These are phyloP conservation scores for Backusella parvicylindrica DNA, from an alignment of 192 early-diverging fungal species.

Conservation along the genomic window DNA sequence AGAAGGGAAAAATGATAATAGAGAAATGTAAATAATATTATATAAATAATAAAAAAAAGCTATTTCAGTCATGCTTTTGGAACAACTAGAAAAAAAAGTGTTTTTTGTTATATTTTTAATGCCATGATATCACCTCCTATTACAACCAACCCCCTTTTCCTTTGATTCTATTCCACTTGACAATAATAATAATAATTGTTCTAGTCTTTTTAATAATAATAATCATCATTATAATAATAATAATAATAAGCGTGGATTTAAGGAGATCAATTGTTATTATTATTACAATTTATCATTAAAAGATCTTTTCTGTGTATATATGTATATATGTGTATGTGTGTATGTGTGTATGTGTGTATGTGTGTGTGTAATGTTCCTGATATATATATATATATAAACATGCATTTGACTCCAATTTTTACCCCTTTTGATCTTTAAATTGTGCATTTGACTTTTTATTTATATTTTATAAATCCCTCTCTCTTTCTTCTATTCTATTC, in stretches of 20 bases:
- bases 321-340: background rate
- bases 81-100: background rate
- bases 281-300: background rate
- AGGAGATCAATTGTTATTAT: background rate
- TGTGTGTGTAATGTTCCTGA: background rate
- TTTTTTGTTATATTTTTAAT: background rate
- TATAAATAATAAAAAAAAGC: background rate
- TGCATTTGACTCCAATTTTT: constrained; percentile 3
- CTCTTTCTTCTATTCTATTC: background rate
- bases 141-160: background rate
- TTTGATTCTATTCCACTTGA: background rate
- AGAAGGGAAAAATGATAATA: background rate
- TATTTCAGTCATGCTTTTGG: background rate
- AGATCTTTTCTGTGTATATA: background rate
- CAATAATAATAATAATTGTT: background rate
- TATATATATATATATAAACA: background rate
- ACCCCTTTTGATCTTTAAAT: background rate
- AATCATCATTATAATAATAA: background rate
- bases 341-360: background rate
- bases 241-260: background rate
- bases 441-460: background rate
- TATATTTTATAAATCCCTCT: background rate
- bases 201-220: background rate
- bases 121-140: background rate
- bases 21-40: background rate